A percentile compares a stretch with the other conserved stretches of the same genome.
Evolutionary conservation across 768 basidiomycete species (phyloP).

Genomic region (Gyrodon lividus): DNA sequence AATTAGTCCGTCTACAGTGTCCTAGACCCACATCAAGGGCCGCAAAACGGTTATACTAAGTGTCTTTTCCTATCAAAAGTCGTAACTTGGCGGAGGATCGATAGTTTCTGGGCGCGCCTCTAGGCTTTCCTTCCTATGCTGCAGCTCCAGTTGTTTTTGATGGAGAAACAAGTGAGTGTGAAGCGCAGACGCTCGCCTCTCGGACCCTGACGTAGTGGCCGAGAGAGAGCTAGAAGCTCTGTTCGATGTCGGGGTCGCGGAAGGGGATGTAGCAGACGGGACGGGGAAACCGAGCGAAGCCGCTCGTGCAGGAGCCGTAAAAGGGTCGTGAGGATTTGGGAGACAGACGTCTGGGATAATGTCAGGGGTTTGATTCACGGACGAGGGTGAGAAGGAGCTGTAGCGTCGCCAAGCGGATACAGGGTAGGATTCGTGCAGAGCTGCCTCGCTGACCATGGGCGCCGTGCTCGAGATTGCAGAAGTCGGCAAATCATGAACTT

Average conservation of each 20-base stretch:
- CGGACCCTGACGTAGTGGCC: constrained; percentile 45
- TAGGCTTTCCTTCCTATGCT: constrained; percentile 5
- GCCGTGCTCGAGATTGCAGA: constrained; percentile 1
- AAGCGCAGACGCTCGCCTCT: constrained; percentile 4
- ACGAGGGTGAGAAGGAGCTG: neutral
- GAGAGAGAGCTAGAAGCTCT: neutral
- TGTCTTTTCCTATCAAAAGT: neutral
- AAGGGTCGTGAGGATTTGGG: constrained; percentile 11
- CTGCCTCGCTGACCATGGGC: neutral
- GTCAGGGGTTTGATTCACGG: neutral
- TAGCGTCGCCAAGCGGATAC: constrained; percentile 5
- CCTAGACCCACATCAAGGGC: neutral
- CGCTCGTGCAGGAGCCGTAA: constrained; percentile 1
- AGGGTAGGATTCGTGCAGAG: neutral
- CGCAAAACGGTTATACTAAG: neutral
- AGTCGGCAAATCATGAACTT: neutral
- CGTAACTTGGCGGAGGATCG: constrained; percentile 7
- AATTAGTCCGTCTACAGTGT: neutral
- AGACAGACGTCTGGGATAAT: neutral
- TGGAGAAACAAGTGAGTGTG: constrained; percentile 7
- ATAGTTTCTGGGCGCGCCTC: constrained; percentile 3
- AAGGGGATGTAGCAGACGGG: neutral
- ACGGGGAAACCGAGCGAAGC: neutral
- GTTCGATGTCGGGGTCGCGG: neutral
- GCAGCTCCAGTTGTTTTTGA: constrained; percentile 9